phyloP scores from a whole-genome alignment of 305 asterid species.

The Fraxinus sp. region DNA sequence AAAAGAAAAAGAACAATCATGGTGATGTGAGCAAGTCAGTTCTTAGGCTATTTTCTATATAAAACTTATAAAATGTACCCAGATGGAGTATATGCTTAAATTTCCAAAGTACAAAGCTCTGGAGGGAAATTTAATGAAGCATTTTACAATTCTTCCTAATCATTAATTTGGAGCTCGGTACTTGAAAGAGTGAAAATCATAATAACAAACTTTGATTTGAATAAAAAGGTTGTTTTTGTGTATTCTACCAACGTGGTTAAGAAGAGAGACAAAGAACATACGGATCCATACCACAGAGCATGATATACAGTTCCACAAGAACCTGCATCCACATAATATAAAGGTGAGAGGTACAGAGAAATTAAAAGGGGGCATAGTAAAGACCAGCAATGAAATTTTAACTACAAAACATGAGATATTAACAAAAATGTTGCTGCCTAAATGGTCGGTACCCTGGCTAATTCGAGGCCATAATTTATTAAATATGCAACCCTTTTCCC shows the following conservation, averaged over 20 bases:
- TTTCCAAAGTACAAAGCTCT: not conserved
- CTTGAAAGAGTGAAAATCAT: not conserved
- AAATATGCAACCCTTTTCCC: not conserved
- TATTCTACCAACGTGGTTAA: conserved; percentile 20
- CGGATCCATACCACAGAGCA: conserved; percentile 98
- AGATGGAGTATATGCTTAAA: not conserved
- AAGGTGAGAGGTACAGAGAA: conserved; percentile 31
- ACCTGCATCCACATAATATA: conserved; percentile 52
- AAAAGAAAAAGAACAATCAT: not conserved
- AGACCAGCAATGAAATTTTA: not conserved
- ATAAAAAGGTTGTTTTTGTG: conserved; percentile 8
- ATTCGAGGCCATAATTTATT: not conserved
- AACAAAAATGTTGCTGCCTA: not conserved
- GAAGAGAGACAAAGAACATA: conserved; percentile 63
- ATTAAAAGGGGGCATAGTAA: conserved; percentile 1
- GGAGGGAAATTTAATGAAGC: not conserved
- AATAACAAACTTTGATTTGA: not conserved
- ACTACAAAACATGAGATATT: not conserved
- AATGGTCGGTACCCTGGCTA: not conserved
- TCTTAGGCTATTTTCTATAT: not conserved
- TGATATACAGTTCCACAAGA: conserved; percentile 96
- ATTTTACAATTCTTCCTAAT: not conserved
- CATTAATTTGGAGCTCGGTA: not conserved
- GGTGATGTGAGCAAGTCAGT: not conserved
- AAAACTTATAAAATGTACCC: not conserved